A percentile compares a stretch with the other conserved stretches of the same genome.
Evolutionary conservation across 2,329 filamentous ascomycete species (phyloP).

Genomic region (Epicoccum nigrum): DNA sequence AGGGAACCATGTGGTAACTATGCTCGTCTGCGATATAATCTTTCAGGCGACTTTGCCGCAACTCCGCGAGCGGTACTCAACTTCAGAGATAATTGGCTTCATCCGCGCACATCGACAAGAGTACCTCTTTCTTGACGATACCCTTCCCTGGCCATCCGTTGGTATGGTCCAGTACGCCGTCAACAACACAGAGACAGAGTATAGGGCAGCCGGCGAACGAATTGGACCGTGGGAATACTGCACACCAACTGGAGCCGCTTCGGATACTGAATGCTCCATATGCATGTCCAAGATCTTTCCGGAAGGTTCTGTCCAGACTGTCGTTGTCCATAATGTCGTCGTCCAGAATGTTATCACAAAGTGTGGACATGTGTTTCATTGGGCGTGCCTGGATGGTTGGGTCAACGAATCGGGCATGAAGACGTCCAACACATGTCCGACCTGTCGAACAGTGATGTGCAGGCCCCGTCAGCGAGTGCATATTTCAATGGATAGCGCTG

Average conservation of each 20-base stretch:
- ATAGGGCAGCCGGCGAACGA: neutral
- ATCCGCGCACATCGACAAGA: neutral
- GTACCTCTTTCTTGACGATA: neutral
- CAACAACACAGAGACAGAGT: constrained; percentile 5
- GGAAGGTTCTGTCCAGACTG: neutral
- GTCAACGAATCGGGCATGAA: constrained; percentile 13
- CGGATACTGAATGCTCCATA: neutral
- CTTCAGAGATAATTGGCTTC: constrained; percentile 1
- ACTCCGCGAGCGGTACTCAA: neutral
- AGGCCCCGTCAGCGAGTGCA: neutral
- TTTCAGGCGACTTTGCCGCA: neutral
- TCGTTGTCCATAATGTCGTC: no score
- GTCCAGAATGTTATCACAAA: neutral
- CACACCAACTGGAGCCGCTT: neutral
- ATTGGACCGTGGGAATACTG: neutral
- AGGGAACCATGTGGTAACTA: neutral
- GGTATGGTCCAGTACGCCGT: neutral
- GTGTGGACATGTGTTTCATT: constrained; percentile 10
- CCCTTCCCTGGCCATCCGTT: neutral
- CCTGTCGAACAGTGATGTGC: constrained; percentile 13
- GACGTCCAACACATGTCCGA: constrained; percentile 10
- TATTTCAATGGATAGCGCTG: neutral
- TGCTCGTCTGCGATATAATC: neutral
- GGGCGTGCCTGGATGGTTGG: constrained; percentile 6
- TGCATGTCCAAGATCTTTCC: neutral